These are phyloP conservation scores for Actinomortierella ambigua DNA, from an alignment of 371 early-diverging fungal species.

Conservation along the genomic window DNA sequence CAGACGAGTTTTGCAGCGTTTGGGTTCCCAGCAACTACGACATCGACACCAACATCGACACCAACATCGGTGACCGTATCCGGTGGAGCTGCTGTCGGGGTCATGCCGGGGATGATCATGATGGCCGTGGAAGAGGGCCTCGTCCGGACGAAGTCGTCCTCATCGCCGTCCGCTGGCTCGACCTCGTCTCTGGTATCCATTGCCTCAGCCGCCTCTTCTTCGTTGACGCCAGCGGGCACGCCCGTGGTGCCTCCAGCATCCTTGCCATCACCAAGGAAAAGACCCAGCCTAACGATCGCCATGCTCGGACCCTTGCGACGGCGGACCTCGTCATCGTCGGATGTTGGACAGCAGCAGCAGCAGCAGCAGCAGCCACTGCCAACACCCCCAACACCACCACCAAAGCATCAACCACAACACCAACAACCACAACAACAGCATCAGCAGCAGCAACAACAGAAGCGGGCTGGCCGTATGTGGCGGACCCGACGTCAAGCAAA, in stretches of 20 bases:
- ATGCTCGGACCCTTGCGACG: neutral
- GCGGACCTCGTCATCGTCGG: neutral
- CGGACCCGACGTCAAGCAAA: too few species aligned
- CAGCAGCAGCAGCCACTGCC: neutral
- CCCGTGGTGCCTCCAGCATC: neutral
- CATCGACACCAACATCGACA: slow-evolving; percentile 10
- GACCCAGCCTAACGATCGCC: neutral
- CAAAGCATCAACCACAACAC: neutral
- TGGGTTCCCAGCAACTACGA: slow-evolving; percentile 34
- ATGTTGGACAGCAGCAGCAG: neutral
- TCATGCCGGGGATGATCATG: too few species aligned
- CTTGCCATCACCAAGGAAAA: slow-evolving; percentile 4
- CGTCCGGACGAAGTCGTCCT: too few species aligned
- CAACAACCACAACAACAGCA: neutral
- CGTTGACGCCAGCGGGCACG: too few species aligned
- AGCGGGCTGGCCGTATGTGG: too few species aligned
- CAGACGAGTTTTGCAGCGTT: slow-evolving; percentile 37
- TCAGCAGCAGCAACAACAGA: neutral
- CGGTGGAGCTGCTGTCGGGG: too few species aligned
- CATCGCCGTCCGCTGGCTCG: too few species aligned
- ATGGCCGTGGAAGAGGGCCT: too few species aligned
- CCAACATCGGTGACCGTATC: neutral
- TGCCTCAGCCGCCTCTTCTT: too few species aligned
- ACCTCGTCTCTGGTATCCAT: too few species aligned
- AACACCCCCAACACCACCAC: slow-evolving; percentile 1